Base-by-base conservation (phyloP, 768 basidiomycete genomes). In the Collybia sordida region DNA sequence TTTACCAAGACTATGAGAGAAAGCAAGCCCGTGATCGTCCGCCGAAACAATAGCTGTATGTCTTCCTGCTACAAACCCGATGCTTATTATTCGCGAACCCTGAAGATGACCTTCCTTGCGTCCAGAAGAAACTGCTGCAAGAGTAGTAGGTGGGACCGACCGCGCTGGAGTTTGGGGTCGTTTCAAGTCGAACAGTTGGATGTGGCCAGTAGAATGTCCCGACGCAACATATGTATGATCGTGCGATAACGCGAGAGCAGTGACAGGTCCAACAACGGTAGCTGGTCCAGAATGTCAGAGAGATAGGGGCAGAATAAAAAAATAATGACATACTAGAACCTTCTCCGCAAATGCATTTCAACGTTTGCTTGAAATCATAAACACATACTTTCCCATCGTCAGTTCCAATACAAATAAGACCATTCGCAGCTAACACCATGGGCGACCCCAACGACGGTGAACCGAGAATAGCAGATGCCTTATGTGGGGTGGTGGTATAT, bases 1-100 rank as follows among this genome's bases (percentile, higher is more conserved):
- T 65, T 92, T 95, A 22, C 97, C 93, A 3, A 99, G 72, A 47
- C 88, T 90, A 68, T 98, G 95, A 64, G 92, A 97, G 68, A 99
- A 99, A 0, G 93, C 91, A 7, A 98, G 77, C 0, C 97, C 97
- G 56, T 79, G 71, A 50, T 96, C 90, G 63, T 98, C 97, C 2
- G 92, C 90, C 3, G 88, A 87, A 35, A 98, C 83, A 43, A 98
- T 79, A 4, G 93, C 94, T 2, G 97, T 98, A 59, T 97, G 96
- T 35, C 96, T 79, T 17, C 86, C 87, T 11, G 91, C 93, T 6
- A 98, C 81, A 61, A 99, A 99, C 23, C 82, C 86, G 37, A 99
- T 70, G 61, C 76, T 87, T 50, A 89, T 72, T 42, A 99, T 94
- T 14, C 81, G 79, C 2, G 90, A 88, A 9, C 89, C 89, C 19